Percentiles rank a stretch among this genome's conserved stretches.
phyloP scores from a whole-genome alignment of 1,139 yeast species.

The Yamadazyma sp. region DNA sequence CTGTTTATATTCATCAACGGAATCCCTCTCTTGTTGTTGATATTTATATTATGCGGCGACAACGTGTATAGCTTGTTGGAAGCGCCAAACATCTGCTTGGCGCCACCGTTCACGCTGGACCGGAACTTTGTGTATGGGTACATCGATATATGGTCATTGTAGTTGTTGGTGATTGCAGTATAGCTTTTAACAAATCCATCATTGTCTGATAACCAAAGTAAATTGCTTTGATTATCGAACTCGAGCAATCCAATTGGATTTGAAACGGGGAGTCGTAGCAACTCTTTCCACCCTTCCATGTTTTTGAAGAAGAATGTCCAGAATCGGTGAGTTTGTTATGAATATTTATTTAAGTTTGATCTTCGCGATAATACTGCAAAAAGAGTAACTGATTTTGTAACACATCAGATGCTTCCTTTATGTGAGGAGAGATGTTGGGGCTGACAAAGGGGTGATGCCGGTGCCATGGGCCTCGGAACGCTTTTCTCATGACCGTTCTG shows the following conservation, averaged over 20 bases:
- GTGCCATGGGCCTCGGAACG: no score
- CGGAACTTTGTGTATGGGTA: slow-evolving; percentile 53
- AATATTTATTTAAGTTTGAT: background rate
- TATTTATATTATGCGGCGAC: slow-evolving; percentile 50
- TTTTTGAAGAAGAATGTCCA: background rate
- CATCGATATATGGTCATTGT: slow-evolving; percentile 15
- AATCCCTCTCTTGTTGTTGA: slow-evolving; percentile 61
- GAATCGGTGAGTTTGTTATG: no score
- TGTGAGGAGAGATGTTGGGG: no score
- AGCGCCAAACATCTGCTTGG: slow-evolving; percentile 26
- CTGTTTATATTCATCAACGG: slow-evolving; percentile 34
- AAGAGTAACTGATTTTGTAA: no score
- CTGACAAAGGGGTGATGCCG: background rate
- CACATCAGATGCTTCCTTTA: no score
- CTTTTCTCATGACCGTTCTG: no score
- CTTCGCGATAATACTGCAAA: background rate
- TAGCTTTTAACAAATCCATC: slow-evolving; percentile 35
- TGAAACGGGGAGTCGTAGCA: slow-evolving; percentile 17
- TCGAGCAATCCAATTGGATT: slow-evolving; percentile 32
- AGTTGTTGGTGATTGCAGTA: slow-evolving; percentile 18
- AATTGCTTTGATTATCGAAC: slow-evolving; percentile 72
- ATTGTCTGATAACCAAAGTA: slow-evolving; percentile 85
- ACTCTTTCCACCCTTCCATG: slow-evolving; percentile 47
- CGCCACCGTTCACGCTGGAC: slow-evolving; percentile 31
- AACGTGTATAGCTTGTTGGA: slow-evolving; percentile 60